phyloP scores from a whole-genome alignment of 768 basidiomycete species.

The Mycena maculata region DNA sequence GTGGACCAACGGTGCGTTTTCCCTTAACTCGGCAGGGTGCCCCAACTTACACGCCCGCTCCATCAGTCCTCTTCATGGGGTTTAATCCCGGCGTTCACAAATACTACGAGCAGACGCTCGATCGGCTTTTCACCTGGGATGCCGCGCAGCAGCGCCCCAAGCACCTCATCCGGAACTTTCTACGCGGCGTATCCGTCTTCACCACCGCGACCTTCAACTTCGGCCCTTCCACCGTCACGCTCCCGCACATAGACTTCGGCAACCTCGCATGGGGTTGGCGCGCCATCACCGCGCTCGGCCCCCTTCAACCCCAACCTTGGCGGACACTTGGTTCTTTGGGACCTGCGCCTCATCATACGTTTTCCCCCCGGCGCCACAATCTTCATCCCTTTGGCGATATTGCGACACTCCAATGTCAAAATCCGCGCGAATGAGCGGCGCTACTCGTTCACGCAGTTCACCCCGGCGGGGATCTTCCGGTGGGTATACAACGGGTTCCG shows the following conservation, averaged over 20 bases:
- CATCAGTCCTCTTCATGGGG: no score
- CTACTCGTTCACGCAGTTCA: constrained; percentile 28
- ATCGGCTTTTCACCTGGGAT: no score
- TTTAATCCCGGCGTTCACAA: no score
- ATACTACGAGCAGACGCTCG: no score
- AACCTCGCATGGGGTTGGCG: constrained; percentile 17
- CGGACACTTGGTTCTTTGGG: neutral
- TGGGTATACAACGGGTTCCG: constrained; percentile 30
- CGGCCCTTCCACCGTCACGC: neutral
- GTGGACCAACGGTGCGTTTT: constrained; percentile 3
- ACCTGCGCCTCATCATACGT: no score
- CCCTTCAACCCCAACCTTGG: neutral
- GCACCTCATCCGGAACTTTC: no score
- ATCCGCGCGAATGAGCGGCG: constrained; percentile 17
- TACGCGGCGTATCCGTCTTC: neutral
- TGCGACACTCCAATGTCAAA: constrained; percentile 24
- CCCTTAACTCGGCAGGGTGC: no score
- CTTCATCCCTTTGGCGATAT: neutral
- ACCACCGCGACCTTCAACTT: neutral
- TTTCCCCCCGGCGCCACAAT: no score
- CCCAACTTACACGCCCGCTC: no score
- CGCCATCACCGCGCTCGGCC: neutral
- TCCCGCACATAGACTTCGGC: constrained; percentile 8
- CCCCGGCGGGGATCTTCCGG: constrained; percentile 19
- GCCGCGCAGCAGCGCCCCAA: no score